These are phyloP conservation scores for Calonectria henricotiae DNA, from an alignment of 2,329 filamentous ascomycete species.

Conservation along the genomic window DNA sequence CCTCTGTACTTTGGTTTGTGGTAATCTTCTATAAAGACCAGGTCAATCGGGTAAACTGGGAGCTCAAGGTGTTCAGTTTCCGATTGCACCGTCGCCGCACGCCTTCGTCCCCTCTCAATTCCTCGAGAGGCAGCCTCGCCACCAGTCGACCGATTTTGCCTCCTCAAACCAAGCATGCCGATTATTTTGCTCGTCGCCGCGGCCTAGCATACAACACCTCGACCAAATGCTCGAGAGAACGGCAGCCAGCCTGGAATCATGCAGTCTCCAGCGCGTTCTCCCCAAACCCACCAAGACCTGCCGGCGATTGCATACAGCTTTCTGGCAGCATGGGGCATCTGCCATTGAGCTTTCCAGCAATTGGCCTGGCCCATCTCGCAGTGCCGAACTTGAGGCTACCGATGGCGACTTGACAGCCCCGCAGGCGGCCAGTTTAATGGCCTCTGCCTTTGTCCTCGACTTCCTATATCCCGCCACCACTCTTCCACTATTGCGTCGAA, in stretches of 20 bases:
- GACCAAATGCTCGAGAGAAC: conserved; percentile 73
- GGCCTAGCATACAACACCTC: conserved; percentile 41
- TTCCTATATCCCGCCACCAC: conserved; percentile 70
- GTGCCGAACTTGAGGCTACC: conserved; percentile 42
- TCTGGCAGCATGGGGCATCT: conserved; percentile 71
- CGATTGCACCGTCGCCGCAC: conserved; percentile 16
- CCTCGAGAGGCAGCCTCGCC: conserved; percentile 20
- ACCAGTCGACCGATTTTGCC: conserved; percentile 22
- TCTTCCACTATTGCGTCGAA: conserved; percentile 61
- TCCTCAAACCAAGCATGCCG: conserved; percentile 48
- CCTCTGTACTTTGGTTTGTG: neutral
- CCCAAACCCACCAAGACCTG: conserved; percentile 60
- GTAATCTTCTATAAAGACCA: neutral
- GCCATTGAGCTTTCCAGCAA: conserved; percentile 65
- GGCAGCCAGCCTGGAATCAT: conserved; percentile 71
- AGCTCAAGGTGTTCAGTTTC: neutral
- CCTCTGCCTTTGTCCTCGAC: conserved; percentile 70
- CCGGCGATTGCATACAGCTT: conserved; percentile 66
- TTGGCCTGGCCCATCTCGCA: conserved; percentile 59
- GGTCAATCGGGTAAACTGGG: conserved; percentile 7
- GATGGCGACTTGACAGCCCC: conserved; percentile 50
- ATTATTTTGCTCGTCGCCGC: conserved; percentile 32
- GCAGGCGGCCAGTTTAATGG: conserved; percentile 56
- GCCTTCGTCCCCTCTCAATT: conserved; percentile 35
- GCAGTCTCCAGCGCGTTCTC: conserved; percentile 69